Conservation (phyloP, 2,329 filamentous ascomycete species). For the Periconia sp. region DNA sequence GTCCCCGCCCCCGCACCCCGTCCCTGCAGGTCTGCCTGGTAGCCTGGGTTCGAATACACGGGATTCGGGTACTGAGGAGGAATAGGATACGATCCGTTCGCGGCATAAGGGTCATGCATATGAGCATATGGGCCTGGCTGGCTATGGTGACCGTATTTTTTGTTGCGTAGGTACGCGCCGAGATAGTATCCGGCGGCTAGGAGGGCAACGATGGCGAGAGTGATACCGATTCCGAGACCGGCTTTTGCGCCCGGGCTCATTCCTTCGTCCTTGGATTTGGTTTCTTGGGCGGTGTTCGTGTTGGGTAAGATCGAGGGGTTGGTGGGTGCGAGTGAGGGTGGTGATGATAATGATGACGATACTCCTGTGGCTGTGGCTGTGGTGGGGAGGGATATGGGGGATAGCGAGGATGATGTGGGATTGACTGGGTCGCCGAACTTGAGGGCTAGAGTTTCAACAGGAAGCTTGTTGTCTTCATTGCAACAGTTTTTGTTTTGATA, state of each 20-base stretch:
- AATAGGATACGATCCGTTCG: not conserved
- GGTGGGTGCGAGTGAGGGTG: not conserved
- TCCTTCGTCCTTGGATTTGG: not conserved
- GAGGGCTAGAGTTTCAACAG: slow-evolving; percentile 3
- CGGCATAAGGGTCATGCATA: not conserved
- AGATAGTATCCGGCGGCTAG: slow-evolving; percentile 1
- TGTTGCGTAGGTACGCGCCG: not conserved
- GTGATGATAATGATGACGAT: not conserved
- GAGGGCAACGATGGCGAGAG: not conserved
- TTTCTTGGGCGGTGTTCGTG: not conserved
- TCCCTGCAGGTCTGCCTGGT: not conserved
- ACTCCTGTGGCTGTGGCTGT: not conserved
- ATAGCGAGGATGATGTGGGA: not conserved
- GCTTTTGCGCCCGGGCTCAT: slow-evolving; percentile 4
- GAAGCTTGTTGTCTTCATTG: not conserved
- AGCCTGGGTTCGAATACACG: not conserved
- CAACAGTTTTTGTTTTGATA: slow-evolving; percentile 4
- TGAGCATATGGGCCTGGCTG: not conserved
- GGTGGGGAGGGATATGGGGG: not conserved
- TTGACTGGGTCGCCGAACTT: not conserved
- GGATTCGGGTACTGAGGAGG: not conserved
- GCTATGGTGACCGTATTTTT: not conserved
- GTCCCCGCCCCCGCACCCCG: too few species aligned
- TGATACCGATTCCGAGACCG: slow-evolving; percentile 6
- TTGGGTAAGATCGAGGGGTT: not conserved